These are phyloP conservation scores for Colletotrichum horii DNA, from an alignment of 2,329 filamentous ascomycete species.

Conservation along the genomic window DNA sequence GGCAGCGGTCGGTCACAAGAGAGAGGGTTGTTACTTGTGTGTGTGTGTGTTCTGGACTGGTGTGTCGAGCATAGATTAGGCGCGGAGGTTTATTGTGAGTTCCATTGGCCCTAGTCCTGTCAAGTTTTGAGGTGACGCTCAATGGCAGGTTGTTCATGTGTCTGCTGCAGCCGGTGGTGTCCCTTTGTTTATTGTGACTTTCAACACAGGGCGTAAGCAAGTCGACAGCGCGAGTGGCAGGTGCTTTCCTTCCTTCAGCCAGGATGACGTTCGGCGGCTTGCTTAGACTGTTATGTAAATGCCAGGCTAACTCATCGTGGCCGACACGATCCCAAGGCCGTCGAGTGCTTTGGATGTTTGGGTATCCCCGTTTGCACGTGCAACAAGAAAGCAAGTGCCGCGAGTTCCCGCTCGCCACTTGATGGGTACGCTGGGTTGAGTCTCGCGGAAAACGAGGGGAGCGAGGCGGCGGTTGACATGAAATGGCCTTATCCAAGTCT, in stretches of 20 bases:
- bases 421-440: not conserved
- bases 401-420: not conserved
- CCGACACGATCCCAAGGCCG: not conserved
- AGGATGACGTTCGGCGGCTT: not conserved
- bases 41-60: not conserved
- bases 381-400: not conserved
- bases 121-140: not conserved
- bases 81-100: not conserved
- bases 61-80: not conserved
- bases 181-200: not conserved
- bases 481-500: not conserved
- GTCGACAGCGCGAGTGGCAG: not conserved
- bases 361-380: not conserved
- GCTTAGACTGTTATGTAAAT: not conserved
- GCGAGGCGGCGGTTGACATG: not conserved
- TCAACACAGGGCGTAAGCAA: not conserved
- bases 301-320: not conserved
- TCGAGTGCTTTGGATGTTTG: not conserved
- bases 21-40: not conserved
- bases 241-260: not conserved
- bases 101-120: not conserved
- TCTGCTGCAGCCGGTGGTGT: not conserved
- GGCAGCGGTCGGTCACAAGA: not conserved
- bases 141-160: not conserved
- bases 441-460: not conserved